These are phyloP conservation scores for Thermothielavioides terrestris DNA, from an alignment of 495 filamentous ascomycete genomes.

Conservation along the genomic window DNA sequence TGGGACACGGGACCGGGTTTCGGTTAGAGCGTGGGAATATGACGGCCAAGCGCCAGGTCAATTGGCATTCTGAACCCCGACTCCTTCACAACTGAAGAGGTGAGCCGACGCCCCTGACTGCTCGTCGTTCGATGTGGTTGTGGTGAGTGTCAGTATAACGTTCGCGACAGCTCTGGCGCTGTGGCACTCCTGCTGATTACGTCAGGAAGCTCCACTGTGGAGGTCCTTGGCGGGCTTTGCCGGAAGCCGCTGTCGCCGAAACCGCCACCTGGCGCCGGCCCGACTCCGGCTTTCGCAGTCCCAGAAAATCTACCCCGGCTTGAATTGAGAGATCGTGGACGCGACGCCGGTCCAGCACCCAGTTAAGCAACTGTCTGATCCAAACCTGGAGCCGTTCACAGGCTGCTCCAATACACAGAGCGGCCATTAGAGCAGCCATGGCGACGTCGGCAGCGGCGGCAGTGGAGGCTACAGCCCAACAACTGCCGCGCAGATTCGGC, in stretches of 20 bases:
- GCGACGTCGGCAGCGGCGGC: conserved; percentile 9
- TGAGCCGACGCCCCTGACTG: too few relatives aligned
- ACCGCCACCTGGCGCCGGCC: conserved; percentile 7
- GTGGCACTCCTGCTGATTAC: too few relatives aligned
- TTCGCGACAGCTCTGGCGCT: too few relatives aligned
- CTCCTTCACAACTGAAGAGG: too few relatives aligned
- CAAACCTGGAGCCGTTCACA: background rate
- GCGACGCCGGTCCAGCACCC: background rate
- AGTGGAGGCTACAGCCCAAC: conserved; percentile 14
- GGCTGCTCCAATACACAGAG: background rate
- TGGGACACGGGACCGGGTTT: background rate
- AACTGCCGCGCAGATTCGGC: conserved; percentile 30
- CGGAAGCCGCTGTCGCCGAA: background rate
- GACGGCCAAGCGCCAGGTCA: background rate
- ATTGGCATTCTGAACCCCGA: too few relatives aligned
- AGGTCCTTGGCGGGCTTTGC: background rate
- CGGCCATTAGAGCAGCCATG: conserved; percentile 7
- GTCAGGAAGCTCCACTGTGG: background rate
- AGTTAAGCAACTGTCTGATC: background rate
- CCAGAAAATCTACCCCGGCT: conserved; percentile 10
- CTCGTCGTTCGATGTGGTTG: too few relatives aligned
- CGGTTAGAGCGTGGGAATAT: background rate
- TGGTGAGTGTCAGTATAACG: too few relatives aligned
- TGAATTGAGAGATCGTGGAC: background rate
- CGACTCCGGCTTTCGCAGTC: background rate